Evolutionary conservation across 2,329 filamentous ascomycete genomes (phyloP), one percentile per base, ranked within the genome.

Genomic region (Aureobasidium pullulans): DNA sequence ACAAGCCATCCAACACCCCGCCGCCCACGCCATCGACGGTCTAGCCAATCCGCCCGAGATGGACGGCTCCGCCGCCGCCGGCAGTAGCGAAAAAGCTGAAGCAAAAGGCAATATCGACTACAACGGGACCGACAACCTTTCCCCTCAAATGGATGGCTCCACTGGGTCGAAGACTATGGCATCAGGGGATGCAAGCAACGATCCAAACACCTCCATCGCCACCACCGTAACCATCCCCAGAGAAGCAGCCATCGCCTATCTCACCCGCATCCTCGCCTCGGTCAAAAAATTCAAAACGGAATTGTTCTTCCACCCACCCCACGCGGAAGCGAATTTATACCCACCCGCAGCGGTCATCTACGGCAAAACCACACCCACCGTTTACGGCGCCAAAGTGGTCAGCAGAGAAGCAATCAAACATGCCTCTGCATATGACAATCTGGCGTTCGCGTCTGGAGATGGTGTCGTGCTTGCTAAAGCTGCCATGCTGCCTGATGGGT

Each of bases 401-500:
- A 84, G 84, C 2, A 79, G 81, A 3, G 90, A 93, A 57, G 85
- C 81, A 0, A 96, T 96, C 64, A 82, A 84, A 52, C 84, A 84
- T 62, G 77, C 84, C 0, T 90, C 95, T 71, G 86, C 84, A 0
- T 96, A 96, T 70, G 90, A 96, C 64, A 87, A 95, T 66, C 79
- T 97, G 2, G 83, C 90, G 0, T 96, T 96, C 74, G 87, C 88
- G 0, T 87, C 86, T 23, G 91, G 92, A 2, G 92, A 97, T 69
- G 93, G 92, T 0, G 92, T 97, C 0, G 90, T 93, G 58, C 80
- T 96, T 6, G 89, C 92, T 0, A 84, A 84, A 53, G 89, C 93
- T 62, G 88, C 91, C 0, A 93, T 95, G 89, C 73, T 95, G 44
- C 92, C 92, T 0, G 75, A 82, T 2, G 91, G 91, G 0, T 96